Percentiles rank a stretch among this genome's conserved stretches.
Conservation (phyloP, 345 rosid species). For the Salix purpurea region DNA sequence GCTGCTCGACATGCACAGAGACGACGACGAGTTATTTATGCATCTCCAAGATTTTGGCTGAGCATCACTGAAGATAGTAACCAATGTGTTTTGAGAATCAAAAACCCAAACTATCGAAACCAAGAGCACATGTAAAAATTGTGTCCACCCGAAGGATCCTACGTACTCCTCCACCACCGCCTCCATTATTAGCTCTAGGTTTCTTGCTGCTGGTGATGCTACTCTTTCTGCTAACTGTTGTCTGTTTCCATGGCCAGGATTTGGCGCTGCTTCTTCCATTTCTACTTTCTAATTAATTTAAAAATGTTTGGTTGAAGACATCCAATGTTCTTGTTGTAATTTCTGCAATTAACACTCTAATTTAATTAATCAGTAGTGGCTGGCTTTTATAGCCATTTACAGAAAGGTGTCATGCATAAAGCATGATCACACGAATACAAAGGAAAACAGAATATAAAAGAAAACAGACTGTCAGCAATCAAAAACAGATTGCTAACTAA, state of each 20-base stretch:
- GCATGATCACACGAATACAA: no score
- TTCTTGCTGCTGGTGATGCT: background rate
- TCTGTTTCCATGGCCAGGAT: conserved; percentile 4
- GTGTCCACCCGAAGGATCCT: conserved; percentile 61
- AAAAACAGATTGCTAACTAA: no score
- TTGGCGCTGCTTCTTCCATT: conserved; percentile 1
- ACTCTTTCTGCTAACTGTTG: background rate
- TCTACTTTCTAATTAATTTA: background rate
- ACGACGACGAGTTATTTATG: background rate
- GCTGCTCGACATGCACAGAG: conserved; percentile 4
- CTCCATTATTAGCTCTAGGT: conserved; percentile 57
- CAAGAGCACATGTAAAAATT: conserved; percentile 55
- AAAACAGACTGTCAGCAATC: no score
- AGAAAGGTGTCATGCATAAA: no score
- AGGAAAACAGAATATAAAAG: no score
- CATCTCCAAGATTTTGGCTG: conserved; percentile 52
- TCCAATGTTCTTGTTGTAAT: background rate
- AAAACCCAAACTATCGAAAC: conserved; percentile 66
- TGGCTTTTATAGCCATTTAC: no score
- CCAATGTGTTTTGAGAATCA: conserved; percentile 61
- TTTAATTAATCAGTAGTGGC: no score
- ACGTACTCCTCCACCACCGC: conserved; percentile 58
- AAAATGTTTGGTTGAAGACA: background rate
- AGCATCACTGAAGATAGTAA: conserved; percentile 68
- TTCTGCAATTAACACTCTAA: no score